phyloP scores from a whole-genome alignment of 768 basidiomycete species.

The Ramaria sp. region DNA sequence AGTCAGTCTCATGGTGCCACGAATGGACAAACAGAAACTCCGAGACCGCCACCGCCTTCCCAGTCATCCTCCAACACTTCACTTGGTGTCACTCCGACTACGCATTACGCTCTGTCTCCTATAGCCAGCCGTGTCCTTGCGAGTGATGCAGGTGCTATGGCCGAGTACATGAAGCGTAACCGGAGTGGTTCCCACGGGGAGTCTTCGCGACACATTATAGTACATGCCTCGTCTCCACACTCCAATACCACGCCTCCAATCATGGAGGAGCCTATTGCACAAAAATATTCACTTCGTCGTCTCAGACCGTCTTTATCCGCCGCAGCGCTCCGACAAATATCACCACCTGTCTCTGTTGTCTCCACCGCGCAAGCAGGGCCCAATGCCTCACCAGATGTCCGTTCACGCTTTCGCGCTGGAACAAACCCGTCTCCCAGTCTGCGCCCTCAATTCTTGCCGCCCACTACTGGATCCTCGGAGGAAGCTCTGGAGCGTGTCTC shows the following conservation, averaged over 20 bases:
- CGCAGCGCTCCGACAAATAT: conserved; percentile 9
- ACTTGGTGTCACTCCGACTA: conserved; percentile 15
- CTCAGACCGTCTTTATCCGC: conserved; percentile 12
- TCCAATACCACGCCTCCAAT: background rate
- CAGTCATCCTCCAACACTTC: background rate
- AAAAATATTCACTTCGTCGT: conserved; percentile 7
- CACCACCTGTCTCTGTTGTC: conserved; percentile 1
- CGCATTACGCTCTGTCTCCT: conserved; percentile 51
- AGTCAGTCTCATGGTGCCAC: conserved; percentile 1
- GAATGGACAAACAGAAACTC: background rate
- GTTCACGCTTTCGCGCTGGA: conserved; percentile 9
- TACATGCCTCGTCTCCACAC: background rate
- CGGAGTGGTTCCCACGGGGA: conserved; percentile 44
- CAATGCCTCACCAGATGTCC: background rate
- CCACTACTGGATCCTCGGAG: background rate
- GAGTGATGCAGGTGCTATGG: conserved; percentile 79
- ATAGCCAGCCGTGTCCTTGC: conserved; percentile 74
- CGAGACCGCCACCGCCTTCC: conserved; percentile 4
- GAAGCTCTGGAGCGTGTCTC: background rate
- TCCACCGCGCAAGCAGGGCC: background rate
- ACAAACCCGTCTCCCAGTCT: conserved; percentile 5
- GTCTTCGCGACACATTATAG: conserved; percentile 5
- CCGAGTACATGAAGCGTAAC: conserved; percentile 73
- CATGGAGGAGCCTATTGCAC: conserved; percentile 3
- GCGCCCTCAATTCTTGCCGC: conserved; percentile 1